Conservation (phyloP, 768 basidiomycete species). For the Austroboletus festivus region DNA sequence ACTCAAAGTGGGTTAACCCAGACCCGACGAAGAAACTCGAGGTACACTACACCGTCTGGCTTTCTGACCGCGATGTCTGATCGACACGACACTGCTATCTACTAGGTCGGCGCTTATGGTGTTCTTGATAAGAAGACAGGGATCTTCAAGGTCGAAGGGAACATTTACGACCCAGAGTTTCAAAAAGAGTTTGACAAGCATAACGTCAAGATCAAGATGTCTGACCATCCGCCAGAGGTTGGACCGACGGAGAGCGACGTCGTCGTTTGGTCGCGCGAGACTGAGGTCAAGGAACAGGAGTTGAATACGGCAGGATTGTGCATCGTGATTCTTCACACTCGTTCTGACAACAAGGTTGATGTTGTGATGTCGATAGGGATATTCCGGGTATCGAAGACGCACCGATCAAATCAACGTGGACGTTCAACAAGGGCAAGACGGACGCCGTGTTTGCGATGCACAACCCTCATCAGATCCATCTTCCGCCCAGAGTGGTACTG, state of each 20-base stretch:
- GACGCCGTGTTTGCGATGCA: neutral
- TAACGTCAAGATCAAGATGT: neutral
- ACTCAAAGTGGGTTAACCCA: constrained; percentile 39
- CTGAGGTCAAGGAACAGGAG: neutral
- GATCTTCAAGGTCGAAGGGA: neutral
- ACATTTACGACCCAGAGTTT: neutral
- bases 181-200: neutral
- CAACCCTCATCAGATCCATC: neutral
- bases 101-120: neutral
- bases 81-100: neutral
- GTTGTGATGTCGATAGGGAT: too few species aligned
- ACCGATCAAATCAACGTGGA: neutral
- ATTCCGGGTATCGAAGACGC: neutral
- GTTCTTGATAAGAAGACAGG: neutral
- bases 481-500: neutral
- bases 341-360: too few species aligned
- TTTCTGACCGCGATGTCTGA: too few species aligned
- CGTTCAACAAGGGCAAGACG: neutral
- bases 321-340: neutral
- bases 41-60: constrained; percentile 12
- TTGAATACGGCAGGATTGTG: neutral
- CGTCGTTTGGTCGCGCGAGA: neutral
- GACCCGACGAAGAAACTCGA: constrained; percentile 28
- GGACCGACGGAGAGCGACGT: neutral
- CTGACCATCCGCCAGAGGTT: neutral